These are phyloP conservation scores for Lentinula guzmanii DNA, from an alignment of 768 basidiomycete species.

Conservation along the genomic window DNA sequence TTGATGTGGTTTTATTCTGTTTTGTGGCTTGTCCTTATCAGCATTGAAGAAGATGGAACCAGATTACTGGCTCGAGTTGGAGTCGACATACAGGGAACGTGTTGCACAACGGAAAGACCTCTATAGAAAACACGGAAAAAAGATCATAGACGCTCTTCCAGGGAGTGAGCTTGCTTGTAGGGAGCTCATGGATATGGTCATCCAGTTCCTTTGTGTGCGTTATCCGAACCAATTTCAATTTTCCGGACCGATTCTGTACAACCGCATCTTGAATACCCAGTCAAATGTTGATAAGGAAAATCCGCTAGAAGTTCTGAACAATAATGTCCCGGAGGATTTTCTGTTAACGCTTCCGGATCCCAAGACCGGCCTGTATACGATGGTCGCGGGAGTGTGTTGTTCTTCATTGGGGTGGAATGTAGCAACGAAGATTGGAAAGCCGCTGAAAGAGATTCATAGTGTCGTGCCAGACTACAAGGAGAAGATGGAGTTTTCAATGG, in stretches of 20 bases:
- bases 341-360: constrained; percentile 34
- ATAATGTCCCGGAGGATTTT: constrained; percentile 50
- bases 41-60: constrained; percentile 44
- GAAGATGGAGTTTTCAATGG: constrained; percentile 42
- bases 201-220: constrained; percentile 51
- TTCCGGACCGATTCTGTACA: constrained; percentile 28
- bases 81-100: constrained; percentile 41
- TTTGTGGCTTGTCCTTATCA: constrained; percentile 12
- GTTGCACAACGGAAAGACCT: constrained; percentile 36
- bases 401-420: constrained; percentile 49
- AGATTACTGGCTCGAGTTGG: constrained; percentile 54
- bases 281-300: constrained; percentile 21
- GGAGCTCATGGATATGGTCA: constrained; percentile 50
- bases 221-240: constrained; percentile 49
- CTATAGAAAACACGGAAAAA: constrained; percentile 29
- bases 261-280: constrained; percentile 31
- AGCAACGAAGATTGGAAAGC: constrained; percentile 38
- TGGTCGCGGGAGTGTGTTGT: constrained; percentile 39
- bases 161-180: constrained; percentile 42
- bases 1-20: background rate
- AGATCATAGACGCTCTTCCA: constrained; percentile 38
- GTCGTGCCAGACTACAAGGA: constrained; percentile 46
- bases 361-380: constrained; percentile 33
- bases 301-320: constrained; percentile 38
- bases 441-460: constrained; percentile 38